These are phyloP conservation scores for Cucumis sativus DNA, from an alignment of 306 rosid species.

Conservation along the genomic window DNA sequence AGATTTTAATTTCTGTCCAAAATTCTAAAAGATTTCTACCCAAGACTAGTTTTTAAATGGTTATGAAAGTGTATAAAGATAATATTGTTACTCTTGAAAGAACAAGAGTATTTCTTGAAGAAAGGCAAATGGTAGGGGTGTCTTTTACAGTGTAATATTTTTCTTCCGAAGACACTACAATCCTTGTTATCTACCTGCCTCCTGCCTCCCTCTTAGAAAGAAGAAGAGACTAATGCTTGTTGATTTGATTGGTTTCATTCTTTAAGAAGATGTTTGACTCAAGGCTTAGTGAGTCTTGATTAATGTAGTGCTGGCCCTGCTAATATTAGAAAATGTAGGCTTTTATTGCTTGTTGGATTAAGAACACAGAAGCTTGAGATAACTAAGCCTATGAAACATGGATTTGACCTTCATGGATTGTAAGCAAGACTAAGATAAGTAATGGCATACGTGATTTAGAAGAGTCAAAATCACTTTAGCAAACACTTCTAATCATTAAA, in stretches of 20 bases:
- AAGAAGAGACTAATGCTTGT: background rate
- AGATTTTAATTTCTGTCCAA: no score
- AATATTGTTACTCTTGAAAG: no score
- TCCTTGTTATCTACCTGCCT: background rate
- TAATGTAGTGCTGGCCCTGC: background rate
- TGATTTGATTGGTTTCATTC: background rate
- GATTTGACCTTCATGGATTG: background rate
- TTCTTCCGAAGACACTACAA: background rate
- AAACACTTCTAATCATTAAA: no score
- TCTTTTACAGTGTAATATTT: no score
- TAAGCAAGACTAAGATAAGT: no score
- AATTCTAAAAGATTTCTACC: no score
- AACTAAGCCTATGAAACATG: background rate
- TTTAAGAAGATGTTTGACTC: background rate
- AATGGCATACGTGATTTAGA: no score
- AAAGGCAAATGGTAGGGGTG: no score
- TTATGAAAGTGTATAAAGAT: no score
- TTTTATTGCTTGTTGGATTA: background rate
- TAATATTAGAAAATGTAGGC: background rate
- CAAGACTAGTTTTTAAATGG: no score
- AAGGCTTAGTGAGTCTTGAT: background rate
- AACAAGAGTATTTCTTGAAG: no score
- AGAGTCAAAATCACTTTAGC: no score
- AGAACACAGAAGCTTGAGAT: background rate
- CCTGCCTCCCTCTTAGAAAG: background rate